These are phyloP conservation scores for Amaranthus palmeri DNA, from an alignment of 148 eudicot species.

Conservation along the genomic window DNA sequence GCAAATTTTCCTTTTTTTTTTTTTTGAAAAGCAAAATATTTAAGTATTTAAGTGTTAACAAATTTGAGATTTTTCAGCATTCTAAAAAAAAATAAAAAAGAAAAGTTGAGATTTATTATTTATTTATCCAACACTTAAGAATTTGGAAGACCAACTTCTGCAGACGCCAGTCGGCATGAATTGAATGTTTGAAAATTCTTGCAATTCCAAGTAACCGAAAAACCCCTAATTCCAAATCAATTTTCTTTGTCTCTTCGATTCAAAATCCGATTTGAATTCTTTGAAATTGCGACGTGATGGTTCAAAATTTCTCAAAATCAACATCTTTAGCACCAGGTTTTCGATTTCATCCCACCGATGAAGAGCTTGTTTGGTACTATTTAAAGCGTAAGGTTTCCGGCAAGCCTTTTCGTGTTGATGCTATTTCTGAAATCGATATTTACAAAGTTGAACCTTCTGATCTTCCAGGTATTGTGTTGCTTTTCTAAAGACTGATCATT, in stretches of 20 bases:
- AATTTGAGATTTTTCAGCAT: too few relatives aligned
- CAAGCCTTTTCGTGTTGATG: slow-evolving; percentile 50
- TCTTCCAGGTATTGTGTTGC: slow-evolving; percentile 49
- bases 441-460: slow-evolving; percentile 78
- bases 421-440: slow-evolving; percentile 61
- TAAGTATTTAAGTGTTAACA: too few relatives aligned
- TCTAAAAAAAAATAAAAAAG: too few relatives aligned
- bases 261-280: neutral
- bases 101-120: too few relatives aligned
- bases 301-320: slow-evolving; percentile 10
- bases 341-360: slow-evolving; percentile 80
- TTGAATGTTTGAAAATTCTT: too few relatives aligned
- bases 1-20: too few relatives aligned
- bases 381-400: slow-evolving; percentile 56
- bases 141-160: too few relatives aligned
- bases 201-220: too few relatives aligned
- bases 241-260: neutral
- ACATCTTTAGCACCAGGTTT: slow-evolving; percentile 66
- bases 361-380: slow-evolving; percentile 64
- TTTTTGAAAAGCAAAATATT: too few relatives aligned
- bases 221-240: too few relatives aligned
- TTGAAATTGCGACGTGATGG: neutral
- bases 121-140: too few relatives aligned
- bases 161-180: too few relatives aligned
- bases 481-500: neutral